Conservation (phyloP, 1,139 yeast genomes). For the Scheffersomyces stambukii region DNA sequence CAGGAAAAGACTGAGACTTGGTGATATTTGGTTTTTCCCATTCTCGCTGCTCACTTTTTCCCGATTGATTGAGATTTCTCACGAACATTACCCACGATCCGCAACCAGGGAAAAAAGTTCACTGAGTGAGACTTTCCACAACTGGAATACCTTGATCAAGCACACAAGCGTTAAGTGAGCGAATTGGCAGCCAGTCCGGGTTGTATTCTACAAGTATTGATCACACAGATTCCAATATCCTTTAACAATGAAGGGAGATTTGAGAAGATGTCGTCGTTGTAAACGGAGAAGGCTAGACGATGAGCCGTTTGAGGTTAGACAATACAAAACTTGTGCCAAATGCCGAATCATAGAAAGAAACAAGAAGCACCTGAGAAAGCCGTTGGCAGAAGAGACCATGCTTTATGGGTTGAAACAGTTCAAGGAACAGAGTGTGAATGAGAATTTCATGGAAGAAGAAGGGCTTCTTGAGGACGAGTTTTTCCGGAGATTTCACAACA, state of each 20-base stretch:
- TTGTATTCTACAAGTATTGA: no score
- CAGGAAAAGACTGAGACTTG: no score
- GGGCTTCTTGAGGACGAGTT: slow-evolving; percentile 25
- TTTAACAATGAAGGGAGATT: slow-evolving; percentile 16
- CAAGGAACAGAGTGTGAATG: slow-evolving; percentile 38
- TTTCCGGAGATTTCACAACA: slow-evolving; percentile 16
- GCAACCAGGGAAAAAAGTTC: no score
- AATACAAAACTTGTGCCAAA: slow-evolving; percentile 57
- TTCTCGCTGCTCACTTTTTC: no score
- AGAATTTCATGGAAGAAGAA: slow-evolving; percentile 41
- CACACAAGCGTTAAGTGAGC: no score
- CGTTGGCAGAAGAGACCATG: slow-evolving; percentile 48
- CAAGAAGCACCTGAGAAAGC: slow-evolving; percentile 44
- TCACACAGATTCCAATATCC: no score
- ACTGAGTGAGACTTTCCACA: no score
- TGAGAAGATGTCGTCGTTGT: slow-evolving; percentile 55
- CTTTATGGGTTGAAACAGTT: slow-evolving; percentile 46
- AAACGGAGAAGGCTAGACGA: slow-evolving; percentile 55
- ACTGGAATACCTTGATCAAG: no score
- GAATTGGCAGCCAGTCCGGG: no score
- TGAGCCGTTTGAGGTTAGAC: slow-evolving; percentile 57
- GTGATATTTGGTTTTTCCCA: no score
- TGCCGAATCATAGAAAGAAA: slow-evolving; percentile 54
- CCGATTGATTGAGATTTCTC: no score
- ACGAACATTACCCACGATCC: no score